Base-by-base conservation (phyloP, 306 rosid species). In the Cicer cuneatum region DNA sequence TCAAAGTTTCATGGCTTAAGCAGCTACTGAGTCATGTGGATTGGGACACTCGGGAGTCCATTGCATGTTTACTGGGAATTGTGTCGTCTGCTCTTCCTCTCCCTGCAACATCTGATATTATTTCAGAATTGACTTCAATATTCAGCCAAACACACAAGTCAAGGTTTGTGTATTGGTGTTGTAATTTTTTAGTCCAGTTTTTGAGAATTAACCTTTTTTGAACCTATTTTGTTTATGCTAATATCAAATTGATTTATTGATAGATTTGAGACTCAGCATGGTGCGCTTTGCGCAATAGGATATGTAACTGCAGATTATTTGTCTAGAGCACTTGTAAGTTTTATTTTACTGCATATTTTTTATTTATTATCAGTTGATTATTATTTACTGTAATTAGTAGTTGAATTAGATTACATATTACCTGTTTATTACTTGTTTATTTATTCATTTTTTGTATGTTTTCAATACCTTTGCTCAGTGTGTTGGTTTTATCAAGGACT, bases 241-340 rank as follows among this genome's bases (percentile, higher is more conserved):
- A 66, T 71, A 59, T 78, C 53, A 57, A 72, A 29, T 72, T 81
- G 54, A 39, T 77, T 77, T 82, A 43, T 81, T 68, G 53, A 78
- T 77, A 93, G 98, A 82, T 93, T 89, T 85, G 98, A 93, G 85
- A 83, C 87, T 84, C 97, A 83, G 85, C 97, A 93, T 76, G 98
- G 97, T 12, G 87, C 87, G 19, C 83, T 91, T 73, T 93, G 96
- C 79, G 96, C 98, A 59, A 64, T 91, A 80, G 97, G 98, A 88
- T 93, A 83, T 81, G 76, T 93, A 64, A 73, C 93, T 71, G 97
- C 98, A 74, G 93, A 90, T 57, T 88, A 90, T 80, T 71, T 88
- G 81, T 87, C 90, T 6, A 86, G 85, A 90, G 58, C 77, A 53
- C 88, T 88, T 18, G 98, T 93, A 86, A 91, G 97, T 87, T 72